Evolutionary conservation across 2,329 filamentous ascomycete genomes (phyloP), one percentile per base, ranked within the genome.

Genomic region (Trichoderma arundinaceum): DNA sequence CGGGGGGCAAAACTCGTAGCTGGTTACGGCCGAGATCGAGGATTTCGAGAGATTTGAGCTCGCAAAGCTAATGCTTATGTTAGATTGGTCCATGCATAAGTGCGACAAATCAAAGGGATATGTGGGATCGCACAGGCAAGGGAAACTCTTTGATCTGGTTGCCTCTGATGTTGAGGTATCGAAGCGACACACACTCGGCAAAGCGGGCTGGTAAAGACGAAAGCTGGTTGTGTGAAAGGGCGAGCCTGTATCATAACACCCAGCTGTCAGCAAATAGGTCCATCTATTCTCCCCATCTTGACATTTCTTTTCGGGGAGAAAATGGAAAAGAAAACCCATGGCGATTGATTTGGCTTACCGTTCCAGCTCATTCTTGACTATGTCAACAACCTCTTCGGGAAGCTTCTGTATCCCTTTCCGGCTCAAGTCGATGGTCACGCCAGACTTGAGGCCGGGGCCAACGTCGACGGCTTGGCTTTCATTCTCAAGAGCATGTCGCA

Each of bases 21-120:
- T 90, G 92, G 76, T 98, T 98, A 72, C 92, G 88, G 75, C 93
- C 94, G 63, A 98, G 84, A 78, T 98, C 94, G 68, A 98, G 86
- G 66, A 97, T 97, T 78, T 98, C 94, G 64, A 98, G 86, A 39
- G 92, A 91, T 60, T 87, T 89, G 68, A 98, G 84, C 76, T 93
- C 89, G 75, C 94, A 94, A 66, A 98, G 86, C 93, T 96, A 74
- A 44, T 22, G 43, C 22, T 52, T 38, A 62, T 57, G 67, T 75
- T 66, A 76, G 72, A 39, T 32, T 46, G 15, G 22, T 44, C 17
- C 43, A 44, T 53, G 15, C 38, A 28, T n/a, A 12, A 32, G 41
- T 41, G 44, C 13, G 38, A 56, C 13, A 61, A 15, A 44, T 32
- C 35, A 46, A 33, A 49, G 48, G 64, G 59, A 46, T 17, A 17